Evolutionary conservation across 306 rosid genomes (phyloP).

Genomic region (Malus sylvestris): DNA sequence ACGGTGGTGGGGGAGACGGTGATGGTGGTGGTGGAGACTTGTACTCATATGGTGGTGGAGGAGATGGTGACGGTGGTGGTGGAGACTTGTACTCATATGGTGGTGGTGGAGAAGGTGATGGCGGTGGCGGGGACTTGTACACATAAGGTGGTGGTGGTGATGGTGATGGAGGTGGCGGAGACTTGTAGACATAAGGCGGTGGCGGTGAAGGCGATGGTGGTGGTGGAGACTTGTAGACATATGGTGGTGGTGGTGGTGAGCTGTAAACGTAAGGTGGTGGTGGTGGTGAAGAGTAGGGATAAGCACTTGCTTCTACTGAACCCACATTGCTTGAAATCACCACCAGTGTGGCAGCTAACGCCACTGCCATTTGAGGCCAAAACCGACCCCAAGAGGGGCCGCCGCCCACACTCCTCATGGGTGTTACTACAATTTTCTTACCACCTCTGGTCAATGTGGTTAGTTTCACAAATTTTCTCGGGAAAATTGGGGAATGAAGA

Average conservation of each 20-base stretch:
- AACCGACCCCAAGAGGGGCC: conserved; percentile 68
- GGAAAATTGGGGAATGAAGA: background rate
- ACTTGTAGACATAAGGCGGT: conserved; percentile 30
- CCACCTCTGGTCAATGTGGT: conserved; percentile 27
- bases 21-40: conserved; percentile 35
- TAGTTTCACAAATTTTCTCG: conserved; percentile 9
- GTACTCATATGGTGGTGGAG: conserved; percentile 11
- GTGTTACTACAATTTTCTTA: background rate
- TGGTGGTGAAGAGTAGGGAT: conserved; percentile 68
- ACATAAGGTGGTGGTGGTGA: background rate
- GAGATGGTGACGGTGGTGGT: background rate
- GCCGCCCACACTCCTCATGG: conserved; percentile 54
- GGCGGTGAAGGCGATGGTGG: conserved; percentile 3
- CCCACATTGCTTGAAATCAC: conserved; percentile 45
- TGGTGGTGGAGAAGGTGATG: conserved; percentile 17
- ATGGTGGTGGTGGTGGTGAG: conserved; percentile 21
- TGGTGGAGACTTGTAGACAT: conserved; percentile 32
- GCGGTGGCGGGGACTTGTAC: conserved; percentile 26
- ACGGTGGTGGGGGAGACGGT: background rate
- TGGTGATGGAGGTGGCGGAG: conserved; percentile 34
- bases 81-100: conserved; percentile 35
- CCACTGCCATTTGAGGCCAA: conserved; percentile 57
- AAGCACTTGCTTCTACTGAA: conserved; percentile 50
- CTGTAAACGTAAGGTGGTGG: conserved; percentile 20
- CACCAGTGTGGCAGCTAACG: conserved; percentile 50